Base-by-base conservation (phyloP, 139 green algal species). In the Nannochloris sp. region DNA sequence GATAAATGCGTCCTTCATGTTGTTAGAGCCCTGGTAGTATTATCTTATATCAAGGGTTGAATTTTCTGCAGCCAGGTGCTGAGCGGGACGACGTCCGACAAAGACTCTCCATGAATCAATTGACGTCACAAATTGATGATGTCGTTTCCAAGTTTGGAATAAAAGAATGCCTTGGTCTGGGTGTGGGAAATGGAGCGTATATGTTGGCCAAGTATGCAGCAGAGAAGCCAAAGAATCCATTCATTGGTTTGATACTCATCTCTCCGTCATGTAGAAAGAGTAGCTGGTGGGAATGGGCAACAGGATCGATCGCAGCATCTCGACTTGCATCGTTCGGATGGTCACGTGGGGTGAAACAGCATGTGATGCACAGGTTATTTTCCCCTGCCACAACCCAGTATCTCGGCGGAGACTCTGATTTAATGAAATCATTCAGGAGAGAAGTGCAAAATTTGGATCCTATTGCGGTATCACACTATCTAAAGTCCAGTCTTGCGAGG, bases 251-350 rank as follows among this genome's bases (percentile, higher is more conserved):
- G 33, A 70, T 80, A 12, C 44, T 80, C 29, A 28, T 75, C 12
- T 80, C 73, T 12, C 73, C 73, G 45, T 31, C 44, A 30, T 72
- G 64, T 56, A 36, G 25, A 30, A 37, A 20, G 25, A 29, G 68
- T 20, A 30, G 58, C n/a, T 80, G 73, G 73, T 78, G 70, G 70
- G 73, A 80, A 51, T 80, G 73, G 73, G 37, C 1, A 28, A 71
- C 53, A 26, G 73, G 73, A 26, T 56, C n/a, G 0, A 26, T 50
- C 16, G 57, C 70, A 31, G 55, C 61, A 5, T 44, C 25, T 44
- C 60, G 60, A 36, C 50, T 80, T 10, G 20, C 17, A 36, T 28
- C 33, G 14, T 49, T 29, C 20, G 70, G 70, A 37, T 70, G 66
- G 62, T 20, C 45, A 13, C 40, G 13, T 1, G 26, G 29, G 6